Evolutionary conservation across 23 red algal species (phyloP), one percentile per base, ranked within the genome.

Genomic region (Agarophyton chilense): DNA sequence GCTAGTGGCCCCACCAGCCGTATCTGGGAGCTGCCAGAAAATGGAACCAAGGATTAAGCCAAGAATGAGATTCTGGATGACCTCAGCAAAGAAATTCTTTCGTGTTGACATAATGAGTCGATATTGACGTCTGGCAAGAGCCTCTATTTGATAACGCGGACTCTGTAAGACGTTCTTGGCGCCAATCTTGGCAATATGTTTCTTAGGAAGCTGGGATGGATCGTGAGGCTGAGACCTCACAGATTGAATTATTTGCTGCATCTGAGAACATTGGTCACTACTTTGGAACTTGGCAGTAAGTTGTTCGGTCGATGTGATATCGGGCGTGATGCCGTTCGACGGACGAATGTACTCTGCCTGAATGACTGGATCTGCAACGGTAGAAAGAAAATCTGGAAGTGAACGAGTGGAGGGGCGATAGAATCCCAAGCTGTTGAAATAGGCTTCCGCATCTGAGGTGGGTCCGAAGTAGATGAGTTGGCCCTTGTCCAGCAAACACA

Each of bases 381-480:
- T 93, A 25, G 84, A 31, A 45, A 98, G 28, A 92, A 98, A 95
- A 64, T 95, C 96, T 18, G 96, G 92, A 18, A 98, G 14, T 36
- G 92, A 94, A 26, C 96, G 91, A 10, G 78, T 84, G 2, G 81
- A 79, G 28, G 96, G 96, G 41, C 84, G 66, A 19, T 66, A 41
- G 82, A 94, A 93, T 43, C 96, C 96, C 33, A 98, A 34, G 50
- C 70, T 51, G 18, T 29, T 52, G 54, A 98, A 98, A 50, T 94
- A 98, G 47, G 45, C 38, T 21, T 93, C 86, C 19, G 89, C 96
- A 26, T 98, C 90, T 2, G 55, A 49, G 4, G 52, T 50, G 44
- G 85, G 88, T 24, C 96, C 96, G 70, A 95, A 98, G 92, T 90
- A 98, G 36, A 98, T 39, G 11, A 84, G 19, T n/a, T 93, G 86